phyloP scores from a whole-genome alignment of 805 yeast genomes.

The Myxozyma lipomycoides region DNA sequence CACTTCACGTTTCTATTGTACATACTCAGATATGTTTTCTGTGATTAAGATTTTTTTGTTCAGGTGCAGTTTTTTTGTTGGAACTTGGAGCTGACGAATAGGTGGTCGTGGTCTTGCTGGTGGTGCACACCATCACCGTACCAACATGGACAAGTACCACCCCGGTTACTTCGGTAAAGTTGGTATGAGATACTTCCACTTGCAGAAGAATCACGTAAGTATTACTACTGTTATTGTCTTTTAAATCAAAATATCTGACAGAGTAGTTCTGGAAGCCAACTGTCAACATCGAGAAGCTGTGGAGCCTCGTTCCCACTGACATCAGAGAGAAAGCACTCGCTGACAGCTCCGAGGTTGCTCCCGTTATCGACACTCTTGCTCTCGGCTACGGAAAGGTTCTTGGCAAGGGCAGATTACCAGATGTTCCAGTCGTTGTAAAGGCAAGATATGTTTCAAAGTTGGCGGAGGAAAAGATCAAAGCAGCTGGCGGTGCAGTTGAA shows the following conservation, averaged over 20 bases:
- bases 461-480: slow-evolving; percentile 99
- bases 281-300: slow-evolving; percentile 95
- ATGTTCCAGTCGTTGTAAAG: slow-evolving; percentile 97
- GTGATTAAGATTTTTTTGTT: too few species aligned
- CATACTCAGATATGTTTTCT: too few species aligned
- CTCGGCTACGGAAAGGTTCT: slow-evolving; percentile 99
- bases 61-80: too few species aligned
- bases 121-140: slow-evolving; percentile 99
- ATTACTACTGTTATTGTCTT: neutral
- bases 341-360: slow-evolving; percentile 85
- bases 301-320: slow-evolving; percentile 93
- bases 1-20: too few species aligned
- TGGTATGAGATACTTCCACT: slow-evolving; percentile 80
- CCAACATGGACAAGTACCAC: slow-evolving; percentile 99
- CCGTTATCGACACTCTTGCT: slow-evolving; percentile 98
- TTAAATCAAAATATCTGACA: neutral
- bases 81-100: neutral
- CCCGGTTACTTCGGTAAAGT: slow-evolving; percentile 99
- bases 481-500: slow-evolving; percentile 99
- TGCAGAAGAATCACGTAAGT: slow-evolving; percentile 32
- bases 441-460: slow-evolving; percentile 99
- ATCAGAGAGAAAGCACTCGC: slow-evolving; percentile 91
- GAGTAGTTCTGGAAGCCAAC: slow-evolving; percentile 85
- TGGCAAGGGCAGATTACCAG: slow-evolving; percentile 98
- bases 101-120: slow-evolving; percentile 99